Evolutionary conservation across 805 yeast genomes (phyloP).

Genomic region (Ogataea parapolymorpha): DNA sequence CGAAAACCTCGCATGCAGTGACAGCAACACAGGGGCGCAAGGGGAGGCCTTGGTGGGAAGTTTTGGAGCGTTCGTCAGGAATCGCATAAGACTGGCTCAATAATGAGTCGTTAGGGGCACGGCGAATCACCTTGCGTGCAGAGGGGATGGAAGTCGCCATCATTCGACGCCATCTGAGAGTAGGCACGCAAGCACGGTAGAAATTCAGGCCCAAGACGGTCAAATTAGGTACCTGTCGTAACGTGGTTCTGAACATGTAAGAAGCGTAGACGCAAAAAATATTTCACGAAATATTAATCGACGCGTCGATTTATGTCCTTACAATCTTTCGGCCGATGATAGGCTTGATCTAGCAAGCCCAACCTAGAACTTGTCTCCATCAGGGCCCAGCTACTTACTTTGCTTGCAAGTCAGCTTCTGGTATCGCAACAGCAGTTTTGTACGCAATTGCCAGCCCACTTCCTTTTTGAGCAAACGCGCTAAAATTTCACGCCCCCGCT

Average conservation of each 20-base stretch:
- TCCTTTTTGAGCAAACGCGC: background rate
- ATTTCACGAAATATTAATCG: background rate
- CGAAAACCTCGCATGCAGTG: constrained; percentile 70
- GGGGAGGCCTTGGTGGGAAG: constrained; percentile 9
- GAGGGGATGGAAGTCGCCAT: constrained; percentile 1
- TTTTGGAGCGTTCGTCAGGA: constrained; percentile 3
- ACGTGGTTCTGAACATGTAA: too few species aligned
- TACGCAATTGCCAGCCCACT: background rate
- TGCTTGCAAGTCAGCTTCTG: too few species aligned
- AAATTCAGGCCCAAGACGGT: too few species aligned
- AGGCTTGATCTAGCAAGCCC: too few species aligned
- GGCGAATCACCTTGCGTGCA: constrained; percentile 14
- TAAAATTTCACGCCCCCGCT: background rate
- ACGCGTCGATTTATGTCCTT: background rate
- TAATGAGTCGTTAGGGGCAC: constrained; percentile 18
- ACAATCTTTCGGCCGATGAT: too few species aligned
- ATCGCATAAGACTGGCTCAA: constrained; percentile 16
- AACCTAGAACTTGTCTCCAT: too few species aligned
- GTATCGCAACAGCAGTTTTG: too few species aligned
- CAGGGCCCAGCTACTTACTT: too few species aligned
- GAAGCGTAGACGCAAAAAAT: background rate
- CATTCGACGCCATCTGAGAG: background rate
- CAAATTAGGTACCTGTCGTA: too few species aligned
- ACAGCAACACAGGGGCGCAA: constrained; percentile 56
- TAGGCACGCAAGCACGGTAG: too few species aligned